Percentiles rank a stretch among this genome's conserved stretches.
These are phyloP conservation scores for Albophoma yamanashiensis DNA, from an alignment of 2,329 filamentous ascomycete species.

Conservation along the genomic window DNA sequence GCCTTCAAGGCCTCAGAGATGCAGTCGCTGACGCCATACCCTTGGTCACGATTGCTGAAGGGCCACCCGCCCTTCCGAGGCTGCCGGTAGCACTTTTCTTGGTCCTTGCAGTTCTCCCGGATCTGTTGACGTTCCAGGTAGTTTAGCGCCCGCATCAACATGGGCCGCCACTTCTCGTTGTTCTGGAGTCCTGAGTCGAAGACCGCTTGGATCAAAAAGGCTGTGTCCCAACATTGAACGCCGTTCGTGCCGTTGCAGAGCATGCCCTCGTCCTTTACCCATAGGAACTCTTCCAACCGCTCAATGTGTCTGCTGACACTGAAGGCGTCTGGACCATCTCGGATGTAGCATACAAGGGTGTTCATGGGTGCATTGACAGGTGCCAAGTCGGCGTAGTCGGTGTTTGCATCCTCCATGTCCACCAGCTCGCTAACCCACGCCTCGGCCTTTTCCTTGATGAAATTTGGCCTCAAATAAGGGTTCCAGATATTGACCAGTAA, in stretches of 20 bases:
- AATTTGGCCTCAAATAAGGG: slow-evolving; percentile 60
- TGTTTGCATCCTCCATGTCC: slow-evolving; percentile 87
- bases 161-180: slow-evolving; percentile 66
- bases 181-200: slow-evolving; percentile 70
- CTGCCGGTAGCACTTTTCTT: slow-evolving; percentile 78
- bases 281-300: slow-evolving; percentile 74
- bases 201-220: slow-evolving; percentile 77
- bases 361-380: slow-evolving; percentile 91
- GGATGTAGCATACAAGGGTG: slow-evolving; percentile 72
- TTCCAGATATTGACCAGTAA: slow-evolving; percentile 69
- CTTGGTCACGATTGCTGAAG: slow-evolving; percentile 86
- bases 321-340: slow-evolving; percentile 65
- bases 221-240: slow-evolving; percentile 96
- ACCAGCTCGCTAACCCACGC: slow-evolving; percentile 75
- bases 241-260: slow-evolving; percentile 93
- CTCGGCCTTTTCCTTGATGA: slow-evolving; percentile 61
- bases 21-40: slow-evolving; percentile 92
- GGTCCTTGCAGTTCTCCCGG: slow-evolving; percentile 66
- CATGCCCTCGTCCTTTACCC: slow-evolving; percentile 90
- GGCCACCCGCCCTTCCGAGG: slow-evolving; percentile 89
- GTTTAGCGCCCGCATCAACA: slow-evolving; percentile 70
- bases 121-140: slow-evolving; percentile 92
- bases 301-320: slow-evolving; percentile 70
- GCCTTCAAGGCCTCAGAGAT: slow-evolving; percentile 85
- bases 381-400: slow-evolving; percentile 73